Evolutionary conservation across 1,284 basidiomycete genomes (phyloP).

Genomic region (Bondarzewia mesenterica): DNA sequence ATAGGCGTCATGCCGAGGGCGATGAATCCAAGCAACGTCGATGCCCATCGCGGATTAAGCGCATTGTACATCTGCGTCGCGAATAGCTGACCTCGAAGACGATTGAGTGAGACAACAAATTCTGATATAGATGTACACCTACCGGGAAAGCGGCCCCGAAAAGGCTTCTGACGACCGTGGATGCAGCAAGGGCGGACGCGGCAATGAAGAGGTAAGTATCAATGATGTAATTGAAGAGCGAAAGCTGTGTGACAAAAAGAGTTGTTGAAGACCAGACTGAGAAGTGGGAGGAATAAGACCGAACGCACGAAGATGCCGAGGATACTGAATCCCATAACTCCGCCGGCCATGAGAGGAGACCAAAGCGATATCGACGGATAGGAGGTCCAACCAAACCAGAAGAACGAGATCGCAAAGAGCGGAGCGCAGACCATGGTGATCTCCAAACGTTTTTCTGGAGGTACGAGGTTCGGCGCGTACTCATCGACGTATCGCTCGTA

Average conservation of each 20-base stretch:
- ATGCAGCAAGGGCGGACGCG: slow-evolving; percentile 51
- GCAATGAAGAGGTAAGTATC: slow-evolving; percentile 50
- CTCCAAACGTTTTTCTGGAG: slow-evolving; percentile 60
- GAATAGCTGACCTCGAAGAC: slow-evolving; percentile 33
- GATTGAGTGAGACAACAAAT: slow-evolving; percentile 10
- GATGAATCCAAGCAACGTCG: slow-evolving; percentile 43
- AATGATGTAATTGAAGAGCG: slow-evolving; percentile 49
- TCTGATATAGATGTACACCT: slow-evolving; percentile 14
- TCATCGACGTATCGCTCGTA: slow-evolving; percentile 39
- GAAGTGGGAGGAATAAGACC: no score
- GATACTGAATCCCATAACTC: slow-evolving; percentile 2
- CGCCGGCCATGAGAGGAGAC: slow-evolving; percentile 1
- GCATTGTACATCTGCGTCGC: slow-evolving; percentile 43
- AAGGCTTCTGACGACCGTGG: slow-evolving; percentile 43
- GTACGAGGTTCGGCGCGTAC: slow-evolving; percentile 45
- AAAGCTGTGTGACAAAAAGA: slow-evolving; percentile 27
- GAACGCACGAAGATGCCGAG: slow-evolving; percentile 4
- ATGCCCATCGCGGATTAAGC: slow-evolving; percentile 48
- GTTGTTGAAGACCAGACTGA: background rate
- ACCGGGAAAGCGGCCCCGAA: slow-evolving; percentile 56
- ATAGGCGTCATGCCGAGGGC: slow-evolving; percentile 45
- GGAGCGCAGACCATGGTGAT: slow-evolving; percentile 48
- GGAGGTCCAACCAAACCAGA: slow-evolving; percentile 64
- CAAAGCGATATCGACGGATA: slow-evolving; percentile 17
- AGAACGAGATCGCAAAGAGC: slow-evolving; percentile 49